Percentiles rank a stretch among this genome's conserved stretches.
Conservation (phyloP, 2,329 filamentous ascomycete species). For the Raffaelea albimanens region DNA sequence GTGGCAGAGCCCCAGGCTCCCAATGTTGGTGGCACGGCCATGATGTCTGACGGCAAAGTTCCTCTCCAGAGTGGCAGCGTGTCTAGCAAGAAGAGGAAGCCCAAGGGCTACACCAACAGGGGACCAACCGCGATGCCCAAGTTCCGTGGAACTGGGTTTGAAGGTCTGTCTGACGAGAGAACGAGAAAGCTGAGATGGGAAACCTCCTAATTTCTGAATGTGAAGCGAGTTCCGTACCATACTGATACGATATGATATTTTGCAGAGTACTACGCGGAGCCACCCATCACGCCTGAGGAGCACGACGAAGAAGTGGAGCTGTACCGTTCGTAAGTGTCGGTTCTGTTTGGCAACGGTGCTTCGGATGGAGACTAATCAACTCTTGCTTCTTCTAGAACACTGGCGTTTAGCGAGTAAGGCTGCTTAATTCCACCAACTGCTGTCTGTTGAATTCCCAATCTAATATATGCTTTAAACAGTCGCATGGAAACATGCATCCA, state of each 20-base stretch:
- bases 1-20: too few relatives aligned
- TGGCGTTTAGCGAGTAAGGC: conserved; percentile 9
- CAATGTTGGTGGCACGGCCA: too few relatives aligned
- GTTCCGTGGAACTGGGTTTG: conserved; percentile 55
- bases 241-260: not conserved
- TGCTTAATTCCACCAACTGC: too few relatives aligned
- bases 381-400: not conserved
- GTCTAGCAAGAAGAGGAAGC: conserved; percentile 29
- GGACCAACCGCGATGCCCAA: conserved; percentile 32
- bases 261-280: conserved; percentile 66
- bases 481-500: conserved; percentile 81
- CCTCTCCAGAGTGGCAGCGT: conserved; percentile 2
- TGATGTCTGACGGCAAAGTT: not conserved
- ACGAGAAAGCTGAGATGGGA: too few relatives aligned
- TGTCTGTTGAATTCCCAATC: too few relatives aligned
- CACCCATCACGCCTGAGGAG: conserved; percentile 64
- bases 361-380: not conserved
- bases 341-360: not conserved
- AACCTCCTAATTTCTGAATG: too few relatives aligned
- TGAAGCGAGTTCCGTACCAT: not conserved
- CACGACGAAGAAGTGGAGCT: conserved; percentile 53
- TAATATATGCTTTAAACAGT: conserved; percentile 26
- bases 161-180: conserved; percentile 35
- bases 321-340: conserved; percentile 50
- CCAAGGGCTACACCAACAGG: conserved; percentile 23